These are phyloP conservation scores for Entophlyctis helioformis DNA, from an alignment of 192 early-diverging fungal genomes.

Conservation along the genomic window DNA sequence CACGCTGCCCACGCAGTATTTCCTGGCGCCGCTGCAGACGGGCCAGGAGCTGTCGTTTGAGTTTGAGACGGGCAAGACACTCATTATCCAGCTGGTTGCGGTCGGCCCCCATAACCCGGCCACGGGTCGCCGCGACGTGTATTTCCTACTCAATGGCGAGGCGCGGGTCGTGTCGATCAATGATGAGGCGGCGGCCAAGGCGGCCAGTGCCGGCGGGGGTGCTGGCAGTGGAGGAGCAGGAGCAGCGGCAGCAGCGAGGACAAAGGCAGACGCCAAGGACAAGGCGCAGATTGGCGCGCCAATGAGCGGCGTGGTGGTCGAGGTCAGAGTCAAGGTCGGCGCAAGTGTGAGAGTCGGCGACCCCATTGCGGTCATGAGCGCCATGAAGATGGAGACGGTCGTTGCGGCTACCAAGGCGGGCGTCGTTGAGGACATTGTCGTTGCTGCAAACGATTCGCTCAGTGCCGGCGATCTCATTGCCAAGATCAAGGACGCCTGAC, in stretches of 20 bases:
- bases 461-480: conserved; percentile 75
- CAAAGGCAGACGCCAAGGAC: conserved; percentile 61
- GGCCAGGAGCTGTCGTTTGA: conserved; percentile 84
- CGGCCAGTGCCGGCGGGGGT: background rate
- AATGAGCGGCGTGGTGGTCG: conserved; percentile 94
- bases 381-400: conserved; percentile 94
- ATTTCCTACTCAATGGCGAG: conserved; percentile 94
- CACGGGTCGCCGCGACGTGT: conserved; percentile 76
- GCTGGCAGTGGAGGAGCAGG: no score
- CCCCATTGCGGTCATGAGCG: conserved; percentile 80
- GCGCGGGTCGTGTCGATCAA: conserved; percentile 60
- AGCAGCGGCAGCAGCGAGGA: conserved; percentile 24
- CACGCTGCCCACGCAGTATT: conserved; percentile 83
- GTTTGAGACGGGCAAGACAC: conserved; percentile 74
- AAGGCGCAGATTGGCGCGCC: conserved; percentile 83
- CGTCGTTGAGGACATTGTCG: conserved; percentile 57
- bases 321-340: conserved; percentile 77
- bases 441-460: conserved; percentile 66
- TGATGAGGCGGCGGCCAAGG: conserved; percentile 10
- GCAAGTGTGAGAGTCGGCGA: conserved; percentile 77
- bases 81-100: conserved; percentile 84
- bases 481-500: no score
- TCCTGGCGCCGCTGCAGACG: conserved; percentile 73
- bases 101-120: conserved; percentile 70
- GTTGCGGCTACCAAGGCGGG: conserved; percentile 65